phyloP scores from a whole-genome alignment of 306 rosid genomes.

The Cicer chorassanicum region DNA sequence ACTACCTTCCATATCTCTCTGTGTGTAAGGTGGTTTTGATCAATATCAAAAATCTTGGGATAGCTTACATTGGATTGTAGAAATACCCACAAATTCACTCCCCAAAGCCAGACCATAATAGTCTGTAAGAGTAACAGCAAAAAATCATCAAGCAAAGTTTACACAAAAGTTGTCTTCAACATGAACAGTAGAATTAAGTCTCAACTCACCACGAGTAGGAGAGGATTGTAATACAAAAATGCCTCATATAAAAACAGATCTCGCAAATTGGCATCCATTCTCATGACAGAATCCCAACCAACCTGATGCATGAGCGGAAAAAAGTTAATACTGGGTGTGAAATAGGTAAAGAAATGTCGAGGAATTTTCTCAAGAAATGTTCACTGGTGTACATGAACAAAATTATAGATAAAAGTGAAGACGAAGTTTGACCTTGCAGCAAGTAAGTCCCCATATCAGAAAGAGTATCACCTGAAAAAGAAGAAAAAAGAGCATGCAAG shows the following conservation, averaged over 20 bases:
- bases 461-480: constrained; percentile 77
- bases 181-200: constrained; percentile 24
- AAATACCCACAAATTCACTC: constrained; percentile 87
- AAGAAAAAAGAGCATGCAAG: constrained; percentile 24
- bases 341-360: constrained; percentile 11
- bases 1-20: constrained; percentile 95
- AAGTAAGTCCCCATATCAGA: constrained; percentile 76
- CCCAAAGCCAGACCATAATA: constrained; percentile 99
- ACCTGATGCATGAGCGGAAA: constrained; percentile 60
- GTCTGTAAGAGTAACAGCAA: constrained; percentile 65
- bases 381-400: constrained; percentile 15
- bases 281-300: constrained; percentile 99
- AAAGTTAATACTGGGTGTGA: constrained; percentile 13
- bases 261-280: constrained; percentile 87
- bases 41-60: constrained; percentile 85
- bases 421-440: constrained; percentile 83
- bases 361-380: constrained; percentile 4
- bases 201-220: constrained; percentile 85
- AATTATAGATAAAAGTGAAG: constrained; percentile 29
- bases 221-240: constrained; percentile 94
- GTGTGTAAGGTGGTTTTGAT: constrained; percentile 90
- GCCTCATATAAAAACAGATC: constrained; percentile 92
- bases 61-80: constrained; percentile 70
- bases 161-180: constrained; percentile 16
- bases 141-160: constrained; percentile 32